phyloP scores from a whole-genome alignment of 2,329 filamentous ascomycete genomes.

The Paraphaeosphaeria minitans region DNA sequence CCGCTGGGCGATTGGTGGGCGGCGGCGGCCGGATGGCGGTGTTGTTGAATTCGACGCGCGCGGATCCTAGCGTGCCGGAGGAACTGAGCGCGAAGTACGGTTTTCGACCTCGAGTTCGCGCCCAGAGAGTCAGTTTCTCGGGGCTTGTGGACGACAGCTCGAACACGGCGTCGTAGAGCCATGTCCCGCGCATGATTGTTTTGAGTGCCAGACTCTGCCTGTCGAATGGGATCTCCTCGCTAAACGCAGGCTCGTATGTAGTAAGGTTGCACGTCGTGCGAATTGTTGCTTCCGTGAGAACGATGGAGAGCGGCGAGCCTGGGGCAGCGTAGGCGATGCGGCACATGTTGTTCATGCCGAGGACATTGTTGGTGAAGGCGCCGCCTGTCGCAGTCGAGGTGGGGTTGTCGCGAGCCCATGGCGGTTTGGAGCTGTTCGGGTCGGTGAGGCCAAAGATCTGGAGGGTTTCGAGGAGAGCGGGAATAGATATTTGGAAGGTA shows the following conservation, averaged over 20 bases:
- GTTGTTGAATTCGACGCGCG: slow-evolving; percentile 64
- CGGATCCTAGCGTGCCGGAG: slow-evolving; percentile 63
- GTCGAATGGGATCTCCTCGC: slow-evolving; percentile 87
- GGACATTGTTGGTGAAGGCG: slow-evolving; percentile 77
- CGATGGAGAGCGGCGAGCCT: slow-evolving; percentile 81
- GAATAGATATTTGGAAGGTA: slow-evolving; percentile 84
- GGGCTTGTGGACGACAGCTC: slow-evolving; percentile 74
- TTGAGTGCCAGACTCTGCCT: slow-evolving; percentile 82
- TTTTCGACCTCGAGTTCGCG: slow-evolving; percentile 44
- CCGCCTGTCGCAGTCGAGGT: slow-evolving; percentile 60
- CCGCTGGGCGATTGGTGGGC: slow-evolving; percentile 18
- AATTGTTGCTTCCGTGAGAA: slow-evolving; percentile 83
- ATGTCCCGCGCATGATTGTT: slow-evolving; percentile 86
- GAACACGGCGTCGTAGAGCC: slow-evolving; percentile 72
- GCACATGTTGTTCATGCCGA: slow-evolving; percentile 86
- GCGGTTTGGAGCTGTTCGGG: slow-evolving; percentile 44
- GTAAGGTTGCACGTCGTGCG: slow-evolving; percentile 77
- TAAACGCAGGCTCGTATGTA: slow-evolving; percentile 72
- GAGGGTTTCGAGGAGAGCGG: slow-evolving; percentile 87
- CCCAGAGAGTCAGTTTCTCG: slow-evolving; percentile 67
- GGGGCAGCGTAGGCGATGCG: slow-evolving; percentile 76
- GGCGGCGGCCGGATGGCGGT: slow-evolving; percentile 26
- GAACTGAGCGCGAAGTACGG: slow-evolving; percentile 77
- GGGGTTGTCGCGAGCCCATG: slow-evolving; percentile 51
- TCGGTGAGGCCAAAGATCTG: slow-evolving; percentile 84